Evolutionary conservation across 2,329 filamentous ascomycete species (phyloP).

Genomic region (Simplicillium sp.): DNA sequence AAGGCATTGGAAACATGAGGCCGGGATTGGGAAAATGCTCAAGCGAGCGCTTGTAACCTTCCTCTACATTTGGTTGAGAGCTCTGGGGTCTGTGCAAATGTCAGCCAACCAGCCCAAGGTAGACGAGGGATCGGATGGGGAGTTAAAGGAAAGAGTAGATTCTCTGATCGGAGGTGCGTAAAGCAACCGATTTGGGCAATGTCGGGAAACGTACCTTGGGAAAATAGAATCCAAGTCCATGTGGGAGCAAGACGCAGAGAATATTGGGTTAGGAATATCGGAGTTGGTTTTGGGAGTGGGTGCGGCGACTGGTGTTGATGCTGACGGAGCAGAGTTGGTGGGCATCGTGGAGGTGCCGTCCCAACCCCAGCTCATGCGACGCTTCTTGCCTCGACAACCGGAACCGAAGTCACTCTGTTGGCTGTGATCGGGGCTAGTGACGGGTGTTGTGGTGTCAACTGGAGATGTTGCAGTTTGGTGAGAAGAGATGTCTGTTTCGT

Average conservation of each 20-base stretch:
- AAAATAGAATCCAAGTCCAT: constrained; percentile 1
- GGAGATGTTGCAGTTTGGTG: constrained; percentile 4
- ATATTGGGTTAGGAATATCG: not conserved
- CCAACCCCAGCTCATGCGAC: constrained; percentile 4
- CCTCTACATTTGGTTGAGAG: constrained; percentile 22
- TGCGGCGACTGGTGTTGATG: no score
- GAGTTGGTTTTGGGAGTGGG: not conserved
- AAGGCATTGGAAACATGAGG: constrained; percentile 33
- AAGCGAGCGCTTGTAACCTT: constrained; percentile 26
- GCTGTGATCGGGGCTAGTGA: constrained; percentile 6
- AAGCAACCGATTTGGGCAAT: not conserved
- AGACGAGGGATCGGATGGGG: not conserved
- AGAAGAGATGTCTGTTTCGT: constrained; percentile 6
- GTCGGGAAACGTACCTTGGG: not conserved
- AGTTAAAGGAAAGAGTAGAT: not conserved
- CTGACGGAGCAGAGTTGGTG: not conserved
- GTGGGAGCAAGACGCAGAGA: no score
- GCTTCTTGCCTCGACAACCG: not conserved
- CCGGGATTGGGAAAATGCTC: constrained; percentile 31
- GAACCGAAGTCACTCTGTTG: constrained; percentile 3
- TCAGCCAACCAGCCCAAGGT: not conserved
- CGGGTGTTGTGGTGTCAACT: constrained; percentile 5
- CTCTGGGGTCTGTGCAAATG: constrained; percentile 2
- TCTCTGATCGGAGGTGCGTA: not conserved
- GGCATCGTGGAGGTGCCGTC: constrained; percentile 3